phyloP scores from a whole-genome alignment of 805 yeast genomes.

The Pichia cephalocereana region DNA sequence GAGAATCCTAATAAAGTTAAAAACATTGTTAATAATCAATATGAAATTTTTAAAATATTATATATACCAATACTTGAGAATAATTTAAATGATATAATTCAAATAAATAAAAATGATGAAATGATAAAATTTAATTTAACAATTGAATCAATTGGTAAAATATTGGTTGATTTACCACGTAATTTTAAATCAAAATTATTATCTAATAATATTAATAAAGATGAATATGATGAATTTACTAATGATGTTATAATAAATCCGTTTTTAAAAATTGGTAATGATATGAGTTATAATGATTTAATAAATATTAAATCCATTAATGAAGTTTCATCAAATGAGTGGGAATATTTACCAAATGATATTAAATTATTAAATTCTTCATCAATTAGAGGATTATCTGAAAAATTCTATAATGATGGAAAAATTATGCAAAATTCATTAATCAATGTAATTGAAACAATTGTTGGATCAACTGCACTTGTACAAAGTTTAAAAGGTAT shows the following conservation, averaged over 20 bases:
- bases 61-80: conserved; percentile 54
- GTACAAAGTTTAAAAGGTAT: conserved; percentile 77
- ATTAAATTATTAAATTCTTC: conserved; percentile 7
- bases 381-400: neutral
- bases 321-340: conserved; percentile 23
- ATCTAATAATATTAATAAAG: conserved; percentile 9
- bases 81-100: conserved; percentile 26
- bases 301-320: neutral
- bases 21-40: conserved; percentile 78
- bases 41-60: conserved; percentile 54
- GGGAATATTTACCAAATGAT: conserved; percentile 25
- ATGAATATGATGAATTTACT: conserved; percentile 3
- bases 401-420: neutral
- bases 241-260: no score
- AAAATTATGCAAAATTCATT: neutral
- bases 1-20: conserved; percentile 85
- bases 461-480: conserved; percentile 61
- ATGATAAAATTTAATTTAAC: conserved; percentile 21
- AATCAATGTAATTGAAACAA: conserved; percentile 34
- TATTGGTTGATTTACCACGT: conserved; percentile 42
- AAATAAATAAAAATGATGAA: conserved; percentile 2
- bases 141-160: conserved; percentile 29
- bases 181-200: conserved; percentile 35
- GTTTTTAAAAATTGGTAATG: neutral
- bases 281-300: conserved; percentile 5